Percentiles rank a stretch among this genome's conserved stretches.
Evolutionary conservation across 1,139 yeast species (phyloP).

Genomic region (Eremothecium gossypii): DNA sequence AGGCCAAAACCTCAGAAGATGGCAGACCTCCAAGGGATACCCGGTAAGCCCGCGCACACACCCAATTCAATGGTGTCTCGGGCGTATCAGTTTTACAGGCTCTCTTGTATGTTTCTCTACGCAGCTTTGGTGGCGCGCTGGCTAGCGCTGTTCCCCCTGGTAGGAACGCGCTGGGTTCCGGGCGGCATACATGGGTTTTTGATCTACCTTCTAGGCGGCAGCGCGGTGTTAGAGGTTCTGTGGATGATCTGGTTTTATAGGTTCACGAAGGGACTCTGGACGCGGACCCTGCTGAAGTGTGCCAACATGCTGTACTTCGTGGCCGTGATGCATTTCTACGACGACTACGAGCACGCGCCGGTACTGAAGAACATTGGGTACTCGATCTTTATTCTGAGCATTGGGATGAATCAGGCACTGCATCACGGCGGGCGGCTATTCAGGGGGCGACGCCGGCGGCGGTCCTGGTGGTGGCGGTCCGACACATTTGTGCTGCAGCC

Average conservation of each 20-base stretch:
- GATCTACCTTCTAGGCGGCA: constrained; percentile 25
- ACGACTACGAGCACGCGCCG: constrained; percentile 36
- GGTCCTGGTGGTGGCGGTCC: constrained; percentile 37
- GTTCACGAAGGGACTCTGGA: constrained; percentile 10
- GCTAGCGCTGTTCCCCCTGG: constrained; percentile 46
- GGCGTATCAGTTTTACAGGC: constrained; percentile 23
- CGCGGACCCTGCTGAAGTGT: constrained; percentile 30
- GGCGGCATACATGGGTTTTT: constrained; percentile 65
- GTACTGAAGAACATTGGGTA: constrained; percentile 28
- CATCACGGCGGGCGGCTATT: constrained; percentile 24
- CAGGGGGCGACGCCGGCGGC: constrained; percentile 19
- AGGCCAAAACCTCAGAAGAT: too few species aligned
- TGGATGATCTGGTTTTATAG: constrained; percentile 24
- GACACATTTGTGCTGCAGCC: constrained; percentile 41
- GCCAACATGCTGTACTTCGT: constrained; percentile 41
- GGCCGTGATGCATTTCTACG: constrained; percentile 36
- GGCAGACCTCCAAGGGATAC: too few species aligned
- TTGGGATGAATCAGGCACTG: constrained; percentile 23
- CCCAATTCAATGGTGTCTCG: constrained; percentile 7
- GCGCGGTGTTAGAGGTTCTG: constrained; percentile 20
- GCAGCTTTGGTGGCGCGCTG: constrained; percentile 44
- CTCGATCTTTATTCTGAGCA: constrained; percentile 26
- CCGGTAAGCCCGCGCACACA: too few species aligned
- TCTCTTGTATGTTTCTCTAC: constrained; percentile 40
- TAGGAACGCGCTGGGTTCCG: constrained; percentile 52